Percentiles rank a stretch among this genome's conserved stretches.
phyloP scores from a whole-genome alignment of 441 rosid species.

The Mallotus japonicus region DNA sequence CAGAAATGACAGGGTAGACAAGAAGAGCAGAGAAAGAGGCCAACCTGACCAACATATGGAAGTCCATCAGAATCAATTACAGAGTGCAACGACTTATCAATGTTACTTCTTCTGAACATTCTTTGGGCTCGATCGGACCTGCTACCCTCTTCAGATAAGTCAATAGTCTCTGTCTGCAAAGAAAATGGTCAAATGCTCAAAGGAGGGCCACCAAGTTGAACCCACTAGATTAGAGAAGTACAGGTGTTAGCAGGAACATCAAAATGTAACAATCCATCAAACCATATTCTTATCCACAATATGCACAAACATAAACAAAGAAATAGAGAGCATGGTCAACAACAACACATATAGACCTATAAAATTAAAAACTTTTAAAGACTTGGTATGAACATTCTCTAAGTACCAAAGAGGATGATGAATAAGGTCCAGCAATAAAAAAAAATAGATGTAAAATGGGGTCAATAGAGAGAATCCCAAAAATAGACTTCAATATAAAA shows the following conservation, averaged over 20 bases:
- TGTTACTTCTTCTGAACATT: conserved; percentile 55
- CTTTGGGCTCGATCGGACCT: conserved; percentile 43
- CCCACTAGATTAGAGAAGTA: not conserved
- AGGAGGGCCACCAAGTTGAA: not conserved
- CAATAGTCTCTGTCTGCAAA: conserved; percentile 83
- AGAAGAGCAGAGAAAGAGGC: conserved; percentile 16
- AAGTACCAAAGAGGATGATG: not conserved
- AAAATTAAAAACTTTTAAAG: not conserved
- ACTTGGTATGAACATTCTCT: not conserved
- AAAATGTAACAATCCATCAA: not conserved
- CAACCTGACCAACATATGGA: conserved; percentile 93
- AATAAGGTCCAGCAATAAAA: not conserved
- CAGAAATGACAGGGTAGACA: not conserved
- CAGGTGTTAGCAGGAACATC: not conserved
- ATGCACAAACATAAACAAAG: not conserved
- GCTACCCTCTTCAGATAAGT: conserved; percentile 58
- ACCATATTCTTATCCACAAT: too few relatives aligned
- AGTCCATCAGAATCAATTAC: conserved; percentile 87
- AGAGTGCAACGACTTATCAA: conserved; percentile 49
- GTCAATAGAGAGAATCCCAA: not conserved
- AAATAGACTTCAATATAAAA: not conserved
- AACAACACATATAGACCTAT: not conserved
- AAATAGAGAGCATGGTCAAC: not conserved
- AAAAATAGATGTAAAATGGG: not conserved
- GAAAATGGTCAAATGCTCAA: conserved; percentile 8